These are phyloP conservation scores for Carnegiea gigantea DNA, from an alignment of 179 eudicot genomes.

Conservation along the genomic window DNA sequence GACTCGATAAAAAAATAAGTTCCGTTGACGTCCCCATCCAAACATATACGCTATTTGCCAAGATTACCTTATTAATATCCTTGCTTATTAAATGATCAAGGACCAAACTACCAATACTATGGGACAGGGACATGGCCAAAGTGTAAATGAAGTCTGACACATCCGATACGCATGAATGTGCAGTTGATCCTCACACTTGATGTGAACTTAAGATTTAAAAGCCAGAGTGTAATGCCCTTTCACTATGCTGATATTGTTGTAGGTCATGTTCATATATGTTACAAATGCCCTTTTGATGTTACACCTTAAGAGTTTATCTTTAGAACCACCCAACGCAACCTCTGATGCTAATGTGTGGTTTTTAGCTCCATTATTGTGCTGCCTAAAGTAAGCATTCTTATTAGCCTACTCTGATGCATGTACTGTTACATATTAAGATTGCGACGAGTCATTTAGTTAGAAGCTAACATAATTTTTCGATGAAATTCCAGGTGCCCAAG, in stretches of 20 bases:
- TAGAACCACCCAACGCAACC: background rate
- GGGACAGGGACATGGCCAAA: background rate
- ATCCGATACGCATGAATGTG: background rate
- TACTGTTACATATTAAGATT: no score
- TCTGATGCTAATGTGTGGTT: background rate
- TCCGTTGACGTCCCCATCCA: background rate
- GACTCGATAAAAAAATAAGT: no score
- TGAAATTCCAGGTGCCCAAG: background rate
- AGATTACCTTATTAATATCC: background rate
- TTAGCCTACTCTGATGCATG: no score
- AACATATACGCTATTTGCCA: background rate
- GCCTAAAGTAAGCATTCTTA: background rate
- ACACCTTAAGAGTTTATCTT: background rate
- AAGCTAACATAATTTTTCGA: background rate
- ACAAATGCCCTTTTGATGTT: background rate
- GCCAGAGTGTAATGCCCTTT: background rate
- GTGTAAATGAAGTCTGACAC: background rate
- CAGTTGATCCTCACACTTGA: constrained; percentile 2
- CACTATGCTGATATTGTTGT: background rate
- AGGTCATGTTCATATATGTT: background rate
- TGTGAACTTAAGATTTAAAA: background rate
- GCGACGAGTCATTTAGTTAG: background rate
- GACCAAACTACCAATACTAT: background rate
- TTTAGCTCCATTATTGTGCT: constrained; percentile 9
- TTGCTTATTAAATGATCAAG: background rate